phyloP scores from a whole-genome alignment of 257 asterid species.

The Solanum chmielewskii region DNA sequence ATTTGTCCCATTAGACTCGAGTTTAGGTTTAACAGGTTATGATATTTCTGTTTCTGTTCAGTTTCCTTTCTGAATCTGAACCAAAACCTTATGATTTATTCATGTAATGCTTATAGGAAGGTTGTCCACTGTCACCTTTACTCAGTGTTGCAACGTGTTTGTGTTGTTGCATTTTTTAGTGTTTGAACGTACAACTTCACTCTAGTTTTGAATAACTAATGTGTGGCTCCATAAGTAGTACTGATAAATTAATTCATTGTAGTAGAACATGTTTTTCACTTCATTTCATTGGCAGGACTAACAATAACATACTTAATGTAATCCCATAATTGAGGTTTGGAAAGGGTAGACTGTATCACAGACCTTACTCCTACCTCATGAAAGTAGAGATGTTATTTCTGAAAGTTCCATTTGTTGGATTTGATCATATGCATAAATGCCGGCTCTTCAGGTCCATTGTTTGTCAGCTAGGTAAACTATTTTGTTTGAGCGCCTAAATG shows the following conservation, averaged over 20 bases:
- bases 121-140: not conserved
- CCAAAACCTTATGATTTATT: not conserved
- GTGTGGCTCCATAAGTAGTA: not conserved
- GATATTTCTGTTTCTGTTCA: not conserved
- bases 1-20: slow-evolving; percentile 3
- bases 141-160: not conserved
- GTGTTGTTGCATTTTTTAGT: not conserved
- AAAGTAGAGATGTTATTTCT: not conserved
- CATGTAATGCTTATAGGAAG: not conserved
- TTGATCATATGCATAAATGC: not conserved
- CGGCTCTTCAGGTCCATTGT: not conserved
- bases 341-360: not conserved
- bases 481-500: not conserved
- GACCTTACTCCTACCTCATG: not conserved
- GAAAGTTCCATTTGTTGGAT: not conserved
- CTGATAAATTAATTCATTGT: not conserved
- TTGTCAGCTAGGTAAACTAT: not conserved
- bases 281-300: not conserved
- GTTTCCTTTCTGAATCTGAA: not conserved
- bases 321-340: not conserved
- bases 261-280: not conserved
- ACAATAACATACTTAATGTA: not conserved
- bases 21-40: slow-evolving; percentile 12
- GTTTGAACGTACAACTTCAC: not conserved
- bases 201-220: not conserved